phyloP scores from a whole-genome alignment of 1,284 basidiomycete species.

The Tremellales sp. region DNA sequence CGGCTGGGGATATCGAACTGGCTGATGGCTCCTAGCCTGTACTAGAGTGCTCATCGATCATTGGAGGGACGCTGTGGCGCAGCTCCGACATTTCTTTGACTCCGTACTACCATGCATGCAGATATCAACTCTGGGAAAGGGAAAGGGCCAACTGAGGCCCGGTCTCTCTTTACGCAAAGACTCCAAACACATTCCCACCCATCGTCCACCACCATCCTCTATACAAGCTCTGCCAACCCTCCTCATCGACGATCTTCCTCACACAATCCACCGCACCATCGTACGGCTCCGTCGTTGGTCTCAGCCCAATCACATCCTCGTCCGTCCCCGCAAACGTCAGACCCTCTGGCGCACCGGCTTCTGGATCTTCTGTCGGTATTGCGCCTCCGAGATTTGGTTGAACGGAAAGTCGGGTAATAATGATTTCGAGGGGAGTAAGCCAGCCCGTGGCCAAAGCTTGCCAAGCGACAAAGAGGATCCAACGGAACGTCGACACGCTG shows the following conservation, averaged over 20 bases:
- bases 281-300: slow-evolving; percentile 84
- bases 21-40: too few species aligned
- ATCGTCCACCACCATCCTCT: slow-evolving; percentile 85
- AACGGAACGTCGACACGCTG: slow-evolving; percentile 20
- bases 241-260: slow-evolving; percentile 75
- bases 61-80: too few species aligned
- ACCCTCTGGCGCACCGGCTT: slow-evolving; percentile 57
- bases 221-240: slow-evolving; percentile 71
- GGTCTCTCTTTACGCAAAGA: slow-evolving; percentile 55
- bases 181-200: slow-evolving; percentile 60
- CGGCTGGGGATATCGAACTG: neutral
- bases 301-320: slow-evolving; percentile 83
- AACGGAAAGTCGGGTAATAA: slow-evolving; percentile 71
- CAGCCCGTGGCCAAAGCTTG: slow-evolving; percentile 59
- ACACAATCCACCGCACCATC: slow-evolving; percentile 69
- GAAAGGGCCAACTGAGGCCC: too few species aligned
- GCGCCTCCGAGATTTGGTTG: slow-evolving; percentile 72
- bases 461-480: slow-evolving; percentile 57
- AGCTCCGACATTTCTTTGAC: too few species aligned
- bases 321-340: slow-evolving; percentile 62
- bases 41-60: too few species aligned
- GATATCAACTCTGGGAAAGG: too few species aligned
- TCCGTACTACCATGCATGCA: too few species aligned
- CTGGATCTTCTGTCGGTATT: slow-evolving; percentile 65
- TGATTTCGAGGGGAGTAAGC: slow-evolving; percentile 77